These are phyloP conservation scores for Coemansia sp. DNA, from an alignment of 192 early-diverging fungal genomes.

Conservation along the genomic window DNA sequence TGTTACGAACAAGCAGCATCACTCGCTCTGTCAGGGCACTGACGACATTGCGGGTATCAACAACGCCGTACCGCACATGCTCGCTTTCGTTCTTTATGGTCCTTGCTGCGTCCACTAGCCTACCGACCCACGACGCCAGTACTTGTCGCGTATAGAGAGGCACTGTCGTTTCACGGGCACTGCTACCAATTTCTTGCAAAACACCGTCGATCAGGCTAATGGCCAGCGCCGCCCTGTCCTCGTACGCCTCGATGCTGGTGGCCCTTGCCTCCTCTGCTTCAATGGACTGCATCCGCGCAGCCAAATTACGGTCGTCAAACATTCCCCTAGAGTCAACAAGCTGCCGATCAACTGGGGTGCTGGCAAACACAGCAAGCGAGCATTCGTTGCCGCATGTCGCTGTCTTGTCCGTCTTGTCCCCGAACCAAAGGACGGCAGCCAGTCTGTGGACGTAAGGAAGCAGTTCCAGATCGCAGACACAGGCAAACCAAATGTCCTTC, in stretches of 20 bases:
- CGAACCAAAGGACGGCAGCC: slow-evolving; percentile 35
- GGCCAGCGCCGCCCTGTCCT: slow-evolving; percentile 20
- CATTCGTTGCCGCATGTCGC: not conserved
- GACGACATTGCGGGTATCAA: slow-evolving; percentile 26
- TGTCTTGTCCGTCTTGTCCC: not conserved
- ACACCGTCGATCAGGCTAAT: slow-evolving; percentile 25
- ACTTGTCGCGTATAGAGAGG: not conserved
- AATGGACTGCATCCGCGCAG: slow-evolving; percentile 3
- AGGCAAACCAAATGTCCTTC: slow-evolving; percentile 48
- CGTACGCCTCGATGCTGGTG: not conserved
- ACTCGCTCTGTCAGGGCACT: slow-evolving; percentile 38
- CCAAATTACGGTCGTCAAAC: slow-evolving; percentile 3
- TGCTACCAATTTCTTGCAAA: slow-evolving; percentile 14
- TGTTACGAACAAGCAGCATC: slow-evolving; percentile 16
- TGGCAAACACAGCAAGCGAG: slow-evolving; percentile 20
- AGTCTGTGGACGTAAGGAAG: slow-evolving; percentile 24
- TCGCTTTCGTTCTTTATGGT: slow-evolving; percentile 11
- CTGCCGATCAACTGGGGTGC: slow-evolving; percentile 14
- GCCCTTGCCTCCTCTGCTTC: not conserved
- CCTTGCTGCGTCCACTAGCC: slow-evolving; percentile 17
- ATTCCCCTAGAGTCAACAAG: slow-evolving; percentile 11
- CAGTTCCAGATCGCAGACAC: slow-evolving; percentile 31
- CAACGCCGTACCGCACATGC: slow-evolving; percentile 6
- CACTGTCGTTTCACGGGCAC: not conserved
- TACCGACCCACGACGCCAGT: slow-evolving; percentile 31